Conservation (phyloP, 2,329 filamentous ascomycete genomes). For the Sarocladium oryzae region DNA sequence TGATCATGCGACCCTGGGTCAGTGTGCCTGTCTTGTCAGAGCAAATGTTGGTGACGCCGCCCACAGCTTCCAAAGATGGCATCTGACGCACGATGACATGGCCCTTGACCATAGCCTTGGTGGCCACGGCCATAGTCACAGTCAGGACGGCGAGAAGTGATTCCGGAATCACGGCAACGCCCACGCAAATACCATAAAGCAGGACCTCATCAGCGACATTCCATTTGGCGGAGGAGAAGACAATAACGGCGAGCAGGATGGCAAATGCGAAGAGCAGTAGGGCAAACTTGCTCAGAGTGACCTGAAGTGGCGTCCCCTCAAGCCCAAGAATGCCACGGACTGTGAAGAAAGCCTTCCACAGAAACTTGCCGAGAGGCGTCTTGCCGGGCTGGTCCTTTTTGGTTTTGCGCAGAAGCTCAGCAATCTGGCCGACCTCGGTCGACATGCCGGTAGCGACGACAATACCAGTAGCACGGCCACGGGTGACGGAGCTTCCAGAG, state of each 20-base stretch:
- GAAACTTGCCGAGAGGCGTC: conserved; percentile 36
- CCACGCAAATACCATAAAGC: conserved; percentile 55
- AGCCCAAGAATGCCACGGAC: conserved; percentile 53
- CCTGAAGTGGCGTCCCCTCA: conserved; percentile 76
- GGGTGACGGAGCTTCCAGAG: conserved; percentile 65
- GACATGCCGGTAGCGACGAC: conserved; percentile 66
- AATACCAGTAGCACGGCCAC: conserved; percentile 62
- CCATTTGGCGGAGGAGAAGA: conserved; percentile 54
- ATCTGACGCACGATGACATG: conserved; percentile 62
- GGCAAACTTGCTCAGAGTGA: conserved; percentile 79
- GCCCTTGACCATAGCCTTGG: conserved; percentile 56
- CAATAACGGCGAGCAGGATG: conserved; percentile 52
- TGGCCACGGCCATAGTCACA: conserved; percentile 63
- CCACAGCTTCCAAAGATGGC: conserved; percentile 59
- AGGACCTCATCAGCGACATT: conserved; percentile 49
- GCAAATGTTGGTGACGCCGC: conserved; percentile 64
- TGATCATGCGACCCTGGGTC: conserved; percentile 61
- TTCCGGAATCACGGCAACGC: conserved; percentile 59
- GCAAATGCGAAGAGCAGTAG: conserved; percentile 72
- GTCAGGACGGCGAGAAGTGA: conserved; percentile 64
- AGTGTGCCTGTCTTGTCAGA: conserved; percentile 66
- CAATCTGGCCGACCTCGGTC: conserved; percentile 71
- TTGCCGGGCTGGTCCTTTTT: conserved; percentile 36
- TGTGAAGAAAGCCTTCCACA: conserved; percentile 36
- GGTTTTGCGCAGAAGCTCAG: conserved; percentile 57